phyloP scores from a whole-genome alignment of 805 yeast genomes.

The Jamesozyma jinghongensis region DNA sequence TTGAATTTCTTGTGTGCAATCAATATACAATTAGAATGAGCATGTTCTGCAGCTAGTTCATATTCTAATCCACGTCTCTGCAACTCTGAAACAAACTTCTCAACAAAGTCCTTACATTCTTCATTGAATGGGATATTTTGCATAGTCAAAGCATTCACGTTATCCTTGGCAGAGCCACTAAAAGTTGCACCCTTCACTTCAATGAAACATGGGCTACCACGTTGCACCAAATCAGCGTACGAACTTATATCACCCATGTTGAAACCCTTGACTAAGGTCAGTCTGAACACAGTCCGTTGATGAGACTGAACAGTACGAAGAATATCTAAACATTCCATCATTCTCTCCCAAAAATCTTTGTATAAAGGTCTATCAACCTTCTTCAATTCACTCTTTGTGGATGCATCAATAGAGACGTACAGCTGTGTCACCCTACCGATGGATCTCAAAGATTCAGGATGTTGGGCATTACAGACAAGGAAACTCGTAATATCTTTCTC shows the following conservation, averaged over 20 bases:
- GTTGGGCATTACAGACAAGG: slow-evolving; percentile 92
- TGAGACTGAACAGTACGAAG: slow-evolving; percentile 61
- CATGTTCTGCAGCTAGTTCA: slow-evolving; percentile 89
- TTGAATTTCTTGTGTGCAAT: slow-evolving; percentile 69
- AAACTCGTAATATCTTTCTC: slow-evolving; percentile 74
- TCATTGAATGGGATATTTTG: slow-evolving; percentile 91
- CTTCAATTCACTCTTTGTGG: slow-evolving; percentile 72
- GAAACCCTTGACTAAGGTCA: slow-evolving; percentile 87
- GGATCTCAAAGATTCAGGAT: slow-evolving; percentile 69
- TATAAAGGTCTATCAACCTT: slow-evolving; percentile 82
- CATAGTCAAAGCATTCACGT: slow-evolving; percentile 88
- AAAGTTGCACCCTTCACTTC: slow-evolving; percentile 94
- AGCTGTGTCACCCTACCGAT: slow-evolving; percentile 78
- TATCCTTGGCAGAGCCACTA: slow-evolving; percentile 79
- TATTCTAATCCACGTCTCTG: slow-evolving; percentile 59
- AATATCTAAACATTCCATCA: slow-evolving; percentile 71
- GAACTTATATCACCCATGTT: slow-evolving; percentile 73
- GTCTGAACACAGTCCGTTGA: slow-evolving; percentile 85
- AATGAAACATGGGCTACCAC: slow-evolving; percentile 76
- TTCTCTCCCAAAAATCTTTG: slow-evolving; percentile 88
- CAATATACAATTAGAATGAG: slow-evolving; percentile 86
- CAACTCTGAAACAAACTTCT: slow-evolving; percentile 50
- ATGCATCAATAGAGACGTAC: slow-evolving; percentile 89
- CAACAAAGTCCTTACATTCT: slow-evolving; percentile 74
- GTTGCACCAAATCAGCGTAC: slow-evolving; percentile 78